phyloP scores from a whole-genome alignment of 768 basidiomycete species.

The Agrocybe pediades region DNA sequence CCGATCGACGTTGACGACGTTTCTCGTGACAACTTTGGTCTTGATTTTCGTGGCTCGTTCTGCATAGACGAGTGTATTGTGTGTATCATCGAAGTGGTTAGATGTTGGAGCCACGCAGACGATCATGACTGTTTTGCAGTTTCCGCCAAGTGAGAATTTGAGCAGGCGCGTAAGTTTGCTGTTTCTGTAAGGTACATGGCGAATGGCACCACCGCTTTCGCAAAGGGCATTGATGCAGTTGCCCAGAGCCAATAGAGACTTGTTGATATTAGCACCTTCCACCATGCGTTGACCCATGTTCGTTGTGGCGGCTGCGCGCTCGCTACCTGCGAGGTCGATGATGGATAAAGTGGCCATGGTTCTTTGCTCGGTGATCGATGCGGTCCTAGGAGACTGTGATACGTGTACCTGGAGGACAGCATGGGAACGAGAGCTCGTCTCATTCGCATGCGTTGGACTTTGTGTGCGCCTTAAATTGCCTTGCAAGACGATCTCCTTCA shows the following conservation, averaged over 20 bases:
- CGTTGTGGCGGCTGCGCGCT: slow-evolving; percentile 92
- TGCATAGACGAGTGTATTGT: slow-evolving; percentile 97
- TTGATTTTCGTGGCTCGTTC: slow-evolving; percentile 98
- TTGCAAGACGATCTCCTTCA: slow-evolving; percentile 88
- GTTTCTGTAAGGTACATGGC: slow-evolving; percentile 96
- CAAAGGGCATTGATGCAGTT: slow-evolving; percentile 99
- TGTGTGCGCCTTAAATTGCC: slow-evolving; percentile 91
- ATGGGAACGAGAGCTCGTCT: slow-evolving; percentile 95
- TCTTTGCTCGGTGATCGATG: slow-evolving; percentile 77
- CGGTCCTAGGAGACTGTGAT: slow-evolving; percentile 83
- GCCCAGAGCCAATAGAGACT: slow-evolving; percentile 93
- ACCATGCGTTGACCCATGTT: slow-evolving; percentile 99
- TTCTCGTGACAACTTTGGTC: slow-evolving; percentile 94
- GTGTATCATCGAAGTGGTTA: slow-evolving; percentile 96
- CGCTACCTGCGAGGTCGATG: slow-evolving; percentile 97
- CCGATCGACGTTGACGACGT: slow-evolving; percentile 92
- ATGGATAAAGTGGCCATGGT: slow-evolving; percentile 93
- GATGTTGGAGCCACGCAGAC: slow-evolving; percentile 97
- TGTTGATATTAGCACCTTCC: slow-evolving; percentile 99
- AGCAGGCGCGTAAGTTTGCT: slow-evolving; percentile 97
- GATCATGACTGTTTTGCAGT: slow-evolving; percentile 99
- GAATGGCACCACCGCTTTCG: slow-evolving; percentile 84
- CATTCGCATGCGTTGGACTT: slow-evolving; percentile 94
- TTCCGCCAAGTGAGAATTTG: slow-evolving; percentile 97
- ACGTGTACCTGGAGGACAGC: slow-evolving; percentile 97